Percentiles rank a stretch among this genome's conserved stretches.
These are phyloP conservation scores for Candida nanaspora DNA, from an alignment of 805 yeast species.

Conservation along the genomic window DNA sequence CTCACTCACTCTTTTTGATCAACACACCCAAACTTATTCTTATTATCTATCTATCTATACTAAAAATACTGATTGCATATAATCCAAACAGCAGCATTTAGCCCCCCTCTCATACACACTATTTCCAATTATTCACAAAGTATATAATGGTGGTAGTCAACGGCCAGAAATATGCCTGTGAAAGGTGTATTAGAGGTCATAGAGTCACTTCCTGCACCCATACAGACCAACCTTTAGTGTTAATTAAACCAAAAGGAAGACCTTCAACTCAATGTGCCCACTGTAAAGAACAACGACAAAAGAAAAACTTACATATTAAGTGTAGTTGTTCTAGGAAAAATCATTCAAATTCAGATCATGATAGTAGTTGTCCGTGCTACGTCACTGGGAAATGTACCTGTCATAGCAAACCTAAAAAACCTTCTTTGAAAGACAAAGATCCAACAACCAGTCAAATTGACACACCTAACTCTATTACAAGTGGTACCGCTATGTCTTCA, in stretches of 20 bases:
- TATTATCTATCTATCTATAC: too few relatives aligned
- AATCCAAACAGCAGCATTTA: too few relatives aligned
- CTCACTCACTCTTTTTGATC: too few relatives aligned
- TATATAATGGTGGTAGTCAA: constrained; percentile 89
- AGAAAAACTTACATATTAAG: constrained; percentile 56
- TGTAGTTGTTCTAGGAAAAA: constrained; percentile 65
- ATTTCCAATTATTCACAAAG: too few relatives aligned
- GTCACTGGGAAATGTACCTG: constrained; percentile 27
- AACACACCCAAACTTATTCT: too few relatives aligned
- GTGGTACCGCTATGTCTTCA: not conserved
- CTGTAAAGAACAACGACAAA: constrained; percentile 69
- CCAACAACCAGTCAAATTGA: too few relatives aligned
- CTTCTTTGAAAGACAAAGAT: not conserved
- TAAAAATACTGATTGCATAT: too few relatives aligned
- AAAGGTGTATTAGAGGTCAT: constrained; percentile 92
- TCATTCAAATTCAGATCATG: constrained; percentile 23
- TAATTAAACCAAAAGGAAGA: constrained; percentile 95
- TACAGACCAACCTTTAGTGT: constrained; percentile 80
- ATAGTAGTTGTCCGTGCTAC: constrained; percentile 24
- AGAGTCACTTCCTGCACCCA: constrained; percentile 92
- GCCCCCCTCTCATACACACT: too few relatives aligned
- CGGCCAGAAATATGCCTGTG: constrained; percentile 95
- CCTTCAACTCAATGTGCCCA: constrained; percentile 90
- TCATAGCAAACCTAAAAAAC: constrained; percentile 17
- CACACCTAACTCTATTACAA: not conserved